Conservation (phyloP, 2,329 filamentous ascomycete genomes). For the Neonectria hederae region DNA sequence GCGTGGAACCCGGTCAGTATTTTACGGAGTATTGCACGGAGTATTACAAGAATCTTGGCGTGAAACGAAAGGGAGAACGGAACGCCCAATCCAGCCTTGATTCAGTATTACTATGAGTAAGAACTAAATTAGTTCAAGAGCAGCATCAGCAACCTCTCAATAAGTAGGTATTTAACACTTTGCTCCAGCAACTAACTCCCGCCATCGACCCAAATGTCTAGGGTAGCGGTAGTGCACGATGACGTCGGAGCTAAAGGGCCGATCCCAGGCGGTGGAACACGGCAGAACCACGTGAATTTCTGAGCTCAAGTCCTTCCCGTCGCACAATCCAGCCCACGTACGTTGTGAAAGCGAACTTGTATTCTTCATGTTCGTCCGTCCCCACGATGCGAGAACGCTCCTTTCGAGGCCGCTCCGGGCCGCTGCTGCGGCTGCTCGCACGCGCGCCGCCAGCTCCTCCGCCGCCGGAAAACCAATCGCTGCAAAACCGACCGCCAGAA, state of each 20-base stretch:
- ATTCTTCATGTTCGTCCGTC: slow-evolving; percentile 32
- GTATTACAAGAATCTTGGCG: too few species aligned
- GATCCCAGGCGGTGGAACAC: slow-evolving; percentile 22
- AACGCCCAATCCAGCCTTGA: too few species aligned
- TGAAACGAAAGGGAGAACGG: too few species aligned
- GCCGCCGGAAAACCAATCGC: too few species aligned
- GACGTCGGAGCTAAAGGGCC: not conserved
- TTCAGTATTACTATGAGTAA: too few species aligned
- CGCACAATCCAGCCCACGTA: not conserved
- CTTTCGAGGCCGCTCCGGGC: slow-evolving; percentile 23
- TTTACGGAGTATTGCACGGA: too few species aligned
- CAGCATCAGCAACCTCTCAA: not conserved
- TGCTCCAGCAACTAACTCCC: too few species aligned
- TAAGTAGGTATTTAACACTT: too few species aligned
- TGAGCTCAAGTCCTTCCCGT: not conserved
- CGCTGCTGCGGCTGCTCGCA: not conserved
- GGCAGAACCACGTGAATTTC: slow-evolving; percentile 38
- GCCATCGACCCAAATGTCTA: not conserved
- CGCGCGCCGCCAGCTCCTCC: not conserved
- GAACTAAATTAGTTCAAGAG: not conserved
- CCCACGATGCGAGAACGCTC: slow-evolving; percentile 26
- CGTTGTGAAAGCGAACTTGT: not conserved
- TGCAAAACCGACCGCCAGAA: too few species aligned
- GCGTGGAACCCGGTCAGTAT: too few species aligned
- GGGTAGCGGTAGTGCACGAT: slow-evolving; percentile 1